Conservation (phyloP, 495 filamentous ascomycete species). For the Amphirosellinia nigrospora region DNA sequence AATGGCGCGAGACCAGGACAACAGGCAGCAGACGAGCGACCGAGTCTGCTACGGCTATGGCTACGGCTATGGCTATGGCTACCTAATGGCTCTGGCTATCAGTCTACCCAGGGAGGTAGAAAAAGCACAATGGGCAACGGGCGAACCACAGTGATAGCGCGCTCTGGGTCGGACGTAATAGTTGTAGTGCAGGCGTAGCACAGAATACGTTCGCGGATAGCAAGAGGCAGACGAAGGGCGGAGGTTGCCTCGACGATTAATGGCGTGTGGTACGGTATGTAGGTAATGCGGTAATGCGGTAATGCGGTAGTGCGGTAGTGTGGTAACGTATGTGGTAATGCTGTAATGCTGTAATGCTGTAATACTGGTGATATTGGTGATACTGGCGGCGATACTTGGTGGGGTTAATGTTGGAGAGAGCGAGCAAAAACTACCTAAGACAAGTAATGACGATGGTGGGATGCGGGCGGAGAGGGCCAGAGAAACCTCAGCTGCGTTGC, state of each 20-base stretch:
- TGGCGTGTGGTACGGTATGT: not conserved
- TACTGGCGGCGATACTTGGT: slow-evolving; percentile 19
- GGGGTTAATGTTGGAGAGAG: slow-evolving; percentile 14
- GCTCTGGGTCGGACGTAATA: not conserved
- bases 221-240: not conserved
- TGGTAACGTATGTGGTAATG: not conserved
- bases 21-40: slow-evolving; percentile 6
- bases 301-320: not conserved
- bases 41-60: not conserved
- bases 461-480: not conserved
- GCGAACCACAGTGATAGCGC: not conserved
- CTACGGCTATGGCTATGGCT: no score
- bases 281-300: not conserved
- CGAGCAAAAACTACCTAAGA: slow-evolving; percentile 8
- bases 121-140: not conserved
- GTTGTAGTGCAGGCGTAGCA: slow-evolving; percentile 7
- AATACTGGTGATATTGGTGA: no score
- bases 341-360: slow-evolving; percentile 4
- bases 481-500: slow-evolving; percentile 10
- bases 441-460: slow-evolving; percentile 26
- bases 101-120: not conserved
- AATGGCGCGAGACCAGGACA: not conserved
- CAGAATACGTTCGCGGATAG: not conserved
- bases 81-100: no score
- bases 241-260: not conserved